Conservation (phyloP, 768 basidiomycete genomes). For the Goffeauzyma gilvescens region DNA sequence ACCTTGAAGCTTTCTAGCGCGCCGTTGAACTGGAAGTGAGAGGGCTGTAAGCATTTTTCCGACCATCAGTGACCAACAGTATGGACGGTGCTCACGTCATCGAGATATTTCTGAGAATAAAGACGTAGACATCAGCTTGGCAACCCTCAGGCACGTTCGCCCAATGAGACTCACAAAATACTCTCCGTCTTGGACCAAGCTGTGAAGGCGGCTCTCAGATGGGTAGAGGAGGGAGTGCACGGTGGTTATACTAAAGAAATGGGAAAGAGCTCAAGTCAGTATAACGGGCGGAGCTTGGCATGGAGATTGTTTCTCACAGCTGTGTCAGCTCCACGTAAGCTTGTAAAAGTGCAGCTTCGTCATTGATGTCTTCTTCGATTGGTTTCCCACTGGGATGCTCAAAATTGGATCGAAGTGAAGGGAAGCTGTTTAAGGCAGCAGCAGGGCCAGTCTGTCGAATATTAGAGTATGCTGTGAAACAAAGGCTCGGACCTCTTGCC, state of each 20-base stretch:
- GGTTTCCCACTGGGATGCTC: constrained; percentile 9
- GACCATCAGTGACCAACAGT: too few species aligned
- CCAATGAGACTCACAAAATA: constrained; percentile 11
- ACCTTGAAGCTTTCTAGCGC: constrained; percentile 10
- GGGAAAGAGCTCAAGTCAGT: too few species aligned
- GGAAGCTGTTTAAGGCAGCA: constrained; percentile 23
- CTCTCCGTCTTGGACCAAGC: constrained; percentile 23
- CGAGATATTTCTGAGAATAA: constrained; percentile 21
- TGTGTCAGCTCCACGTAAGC: too few species aligned
- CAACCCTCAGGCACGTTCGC: neutral
- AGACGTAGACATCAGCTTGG: neutral
- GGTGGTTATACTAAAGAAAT: constrained; percentile 32
- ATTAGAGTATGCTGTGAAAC: too few species aligned
- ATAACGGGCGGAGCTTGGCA: too few species aligned
- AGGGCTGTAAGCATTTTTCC: too few species aligned
- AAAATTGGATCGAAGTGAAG: constrained; percentile 19
- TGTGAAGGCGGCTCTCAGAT: constrained; percentile 16
- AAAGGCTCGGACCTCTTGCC: too few species aligned
- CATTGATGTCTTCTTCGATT: neutral
- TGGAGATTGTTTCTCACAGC: too few species aligned
- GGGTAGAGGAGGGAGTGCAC: constrained; percentile 29
- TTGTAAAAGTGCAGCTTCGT: too few species aligned
- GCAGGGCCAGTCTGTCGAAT: constrained; percentile 24
- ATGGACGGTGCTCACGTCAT: constrained; percentile 14
- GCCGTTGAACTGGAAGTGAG: constrained; percentile 6